phyloP scores from a whole-genome alignment of 2,329 filamentous ascomycete species.

The Xylaria sp. region DNA sequence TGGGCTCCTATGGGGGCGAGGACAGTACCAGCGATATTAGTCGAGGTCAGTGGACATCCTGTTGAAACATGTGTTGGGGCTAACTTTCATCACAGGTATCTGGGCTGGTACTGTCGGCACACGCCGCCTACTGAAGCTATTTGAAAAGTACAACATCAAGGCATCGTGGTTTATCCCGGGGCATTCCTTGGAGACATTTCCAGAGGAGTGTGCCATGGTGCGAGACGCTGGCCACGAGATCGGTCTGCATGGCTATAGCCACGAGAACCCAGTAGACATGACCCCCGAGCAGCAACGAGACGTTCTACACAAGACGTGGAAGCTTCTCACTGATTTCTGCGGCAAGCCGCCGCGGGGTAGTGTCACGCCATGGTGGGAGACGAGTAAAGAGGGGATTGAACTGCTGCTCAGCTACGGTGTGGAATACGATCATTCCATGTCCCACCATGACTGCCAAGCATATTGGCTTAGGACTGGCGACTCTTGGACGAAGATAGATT shows the following conservation, averaged over 20 bases:
- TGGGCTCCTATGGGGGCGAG: constrained; percentile 76
- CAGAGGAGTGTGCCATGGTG: constrained; percentile 63
- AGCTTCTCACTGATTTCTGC: constrained; percentile 71
- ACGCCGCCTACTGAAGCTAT: constrained; percentile 68
- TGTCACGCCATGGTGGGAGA: constrained; percentile 78
- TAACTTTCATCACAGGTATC: constrained; percentile 3
- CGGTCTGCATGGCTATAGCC: constrained; percentile 71
- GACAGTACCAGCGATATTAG: constrained; percentile 75
- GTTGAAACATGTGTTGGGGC: neutral
- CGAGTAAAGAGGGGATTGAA: constrained; percentile 69
- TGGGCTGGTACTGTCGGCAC: constrained; percentile 73
- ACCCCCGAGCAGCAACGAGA: constrained; percentile 75
- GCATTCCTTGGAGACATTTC: constrained; percentile 69
- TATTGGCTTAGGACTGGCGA: constrained; percentile 70
- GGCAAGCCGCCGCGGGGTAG: constrained; percentile 75
- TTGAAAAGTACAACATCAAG: constrained; percentile 58
- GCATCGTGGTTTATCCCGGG: constrained; percentile 51
- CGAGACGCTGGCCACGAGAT: constrained; percentile 68
- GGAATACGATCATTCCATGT: constrained; percentile 73
- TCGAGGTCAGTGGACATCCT: constrained; percentile 55
- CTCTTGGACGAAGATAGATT: constrained; percentile 72
- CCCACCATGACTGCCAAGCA: constrained; percentile 67
- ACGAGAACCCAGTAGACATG: constrained; percentile 77
- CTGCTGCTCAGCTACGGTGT: constrained; percentile 70
- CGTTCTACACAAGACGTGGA: constrained; percentile 76